Conservation (phyloP, 495 filamentous ascomycete species). For the Astrocystis sublimbata region DNA sequence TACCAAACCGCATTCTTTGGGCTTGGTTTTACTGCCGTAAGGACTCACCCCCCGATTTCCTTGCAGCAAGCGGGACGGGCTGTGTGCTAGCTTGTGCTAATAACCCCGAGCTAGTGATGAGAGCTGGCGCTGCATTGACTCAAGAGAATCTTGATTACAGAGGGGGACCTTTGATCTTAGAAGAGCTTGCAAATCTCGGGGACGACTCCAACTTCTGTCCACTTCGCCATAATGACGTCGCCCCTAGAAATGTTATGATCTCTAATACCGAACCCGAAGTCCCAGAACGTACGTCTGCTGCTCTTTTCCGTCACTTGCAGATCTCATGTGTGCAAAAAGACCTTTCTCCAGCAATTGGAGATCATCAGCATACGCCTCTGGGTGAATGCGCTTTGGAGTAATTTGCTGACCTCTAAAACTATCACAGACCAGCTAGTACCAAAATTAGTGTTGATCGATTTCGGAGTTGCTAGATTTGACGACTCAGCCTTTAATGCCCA, state of each 20-base stretch:
- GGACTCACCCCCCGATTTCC: background rate
- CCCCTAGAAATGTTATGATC: background rate
- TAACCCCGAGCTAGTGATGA: background rate
- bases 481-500: background rate
- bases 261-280: background rate
- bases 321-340: background rate
- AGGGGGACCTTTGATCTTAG: background rate
- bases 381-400: too few species aligned
- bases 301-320: background rate
- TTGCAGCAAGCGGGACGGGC: too few species aligned
- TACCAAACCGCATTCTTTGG: slow-evolving; percentile 8
- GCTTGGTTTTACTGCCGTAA: background rate
- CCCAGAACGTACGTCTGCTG: background rate
- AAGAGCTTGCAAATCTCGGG: background rate
- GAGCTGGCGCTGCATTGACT: background rate
- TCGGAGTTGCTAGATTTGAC: background rate
- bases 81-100: too few species aligned
- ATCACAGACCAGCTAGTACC: background rate
- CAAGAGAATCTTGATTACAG: background rate
- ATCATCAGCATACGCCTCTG: too few species aligned
- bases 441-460: background rate
- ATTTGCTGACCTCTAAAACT: background rate
- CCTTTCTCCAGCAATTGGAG: too few species aligned
- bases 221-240: background rate
- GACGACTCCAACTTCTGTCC: background rate